A percentile compares a stretch with the other conserved stretches of the same genome.
These are phyloP conservation scores for Boletus bicolor DNA, from an alignment of 768 basidiomycete genomes.

Conservation along the genomic window DNA sequence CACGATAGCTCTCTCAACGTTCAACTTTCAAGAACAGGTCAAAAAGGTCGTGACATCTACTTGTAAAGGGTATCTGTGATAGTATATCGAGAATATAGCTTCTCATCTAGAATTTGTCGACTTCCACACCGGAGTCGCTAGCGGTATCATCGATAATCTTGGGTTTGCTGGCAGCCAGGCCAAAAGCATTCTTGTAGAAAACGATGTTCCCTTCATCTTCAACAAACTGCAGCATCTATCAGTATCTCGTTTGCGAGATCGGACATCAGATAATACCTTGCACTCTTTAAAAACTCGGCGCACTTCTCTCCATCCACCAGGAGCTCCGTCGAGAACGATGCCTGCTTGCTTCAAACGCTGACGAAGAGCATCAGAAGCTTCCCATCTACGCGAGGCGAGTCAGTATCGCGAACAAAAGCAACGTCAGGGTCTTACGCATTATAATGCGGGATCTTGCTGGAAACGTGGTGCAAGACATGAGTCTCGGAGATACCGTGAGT, in stretches of 20 bases:
- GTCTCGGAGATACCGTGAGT: slow-evolving; percentile 95
- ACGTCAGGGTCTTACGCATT: slow-evolving; percentile 49
- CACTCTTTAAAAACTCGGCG: slow-evolving; percentile 75
- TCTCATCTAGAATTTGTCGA: slow-evolving; percentile 36
- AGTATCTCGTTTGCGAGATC: background rate
- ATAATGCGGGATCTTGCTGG: slow-evolving; percentile 96
- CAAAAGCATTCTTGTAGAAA: slow-evolving; percentile 87
- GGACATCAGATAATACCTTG: slow-evolving; percentile 45
- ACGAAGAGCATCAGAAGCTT: slow-evolving; percentile 83
- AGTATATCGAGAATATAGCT: background rate
- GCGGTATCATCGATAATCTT: slow-evolving; percentile 56
- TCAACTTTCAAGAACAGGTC: background rate
- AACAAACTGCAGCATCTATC: slow-evolving; percentile 57
- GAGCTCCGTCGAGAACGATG: slow-evolving; percentile 64
- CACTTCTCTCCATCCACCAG: slow-evolving; percentile 77
- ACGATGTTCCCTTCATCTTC: slow-evolving; percentile 91
- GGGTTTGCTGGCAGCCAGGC: slow-evolving; percentile 69
- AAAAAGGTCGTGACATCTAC: slow-evolving; percentile 12
- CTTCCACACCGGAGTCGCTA: slow-evolving; percentile 68
- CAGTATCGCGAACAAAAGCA: background rate
- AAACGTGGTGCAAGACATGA: slow-evolving; percentile 88
- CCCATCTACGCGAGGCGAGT: slow-evolving; percentile 56
- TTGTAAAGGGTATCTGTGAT: background rate
- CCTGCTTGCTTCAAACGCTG: slow-evolving; percentile 59
- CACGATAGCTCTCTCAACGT: background rate